Evolutionary conservation across 257 asterid genomes (phyloP).

Genomic region (Striga asiatica): DNA sequence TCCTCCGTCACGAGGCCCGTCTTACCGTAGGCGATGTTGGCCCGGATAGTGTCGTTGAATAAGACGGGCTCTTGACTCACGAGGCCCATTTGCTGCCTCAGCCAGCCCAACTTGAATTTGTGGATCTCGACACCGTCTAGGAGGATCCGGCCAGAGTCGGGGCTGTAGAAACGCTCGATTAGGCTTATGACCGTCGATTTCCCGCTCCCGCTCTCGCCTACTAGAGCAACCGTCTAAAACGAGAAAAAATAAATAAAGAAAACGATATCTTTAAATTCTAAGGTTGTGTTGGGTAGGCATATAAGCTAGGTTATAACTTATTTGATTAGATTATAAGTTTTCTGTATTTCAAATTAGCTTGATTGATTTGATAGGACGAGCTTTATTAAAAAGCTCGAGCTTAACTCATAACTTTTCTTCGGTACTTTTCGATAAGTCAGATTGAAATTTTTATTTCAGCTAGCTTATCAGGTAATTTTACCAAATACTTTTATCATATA

Average conservation of each 20-base stretch:
- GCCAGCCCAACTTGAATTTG: slow-evolving; percentile 50
- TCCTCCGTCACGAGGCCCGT: slow-evolving; percentile 47
- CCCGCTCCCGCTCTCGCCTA: slow-evolving; percentile 83
- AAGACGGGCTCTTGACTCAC: slow-evolving; percentile 85
- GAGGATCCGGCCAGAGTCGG: slow-evolving; percentile 37
- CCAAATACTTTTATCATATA: too few species aligned
- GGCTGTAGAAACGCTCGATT: slow-evolving; percentile 63
- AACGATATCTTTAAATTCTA: too few species aligned
- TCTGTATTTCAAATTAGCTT: too few species aligned
- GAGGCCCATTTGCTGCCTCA: slow-evolving; percentile 69
- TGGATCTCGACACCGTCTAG: slow-evolving; percentile 39
- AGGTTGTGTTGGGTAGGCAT: background rate
- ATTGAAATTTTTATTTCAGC: too few species aligned
- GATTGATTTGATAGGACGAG: too few species aligned
- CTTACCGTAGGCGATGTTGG: slow-evolving; percentile 61
- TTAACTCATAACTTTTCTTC: too few species aligned
- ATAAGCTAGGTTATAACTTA: background rate
- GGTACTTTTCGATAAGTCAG: too few species aligned
- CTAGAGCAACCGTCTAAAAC: slow-evolving; percentile 79
- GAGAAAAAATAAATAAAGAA: slow-evolving; percentile 1
- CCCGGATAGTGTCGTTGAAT: slow-evolving; percentile 63
- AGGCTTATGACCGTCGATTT: slow-evolving; percentile 64
- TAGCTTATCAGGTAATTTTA: too few species aligned
- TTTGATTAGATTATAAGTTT: background rate
- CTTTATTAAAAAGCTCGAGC: too few species aligned